Conservation (phyloP, 768 basidiomycete genomes). For the Suillus bovinus region DNA sequence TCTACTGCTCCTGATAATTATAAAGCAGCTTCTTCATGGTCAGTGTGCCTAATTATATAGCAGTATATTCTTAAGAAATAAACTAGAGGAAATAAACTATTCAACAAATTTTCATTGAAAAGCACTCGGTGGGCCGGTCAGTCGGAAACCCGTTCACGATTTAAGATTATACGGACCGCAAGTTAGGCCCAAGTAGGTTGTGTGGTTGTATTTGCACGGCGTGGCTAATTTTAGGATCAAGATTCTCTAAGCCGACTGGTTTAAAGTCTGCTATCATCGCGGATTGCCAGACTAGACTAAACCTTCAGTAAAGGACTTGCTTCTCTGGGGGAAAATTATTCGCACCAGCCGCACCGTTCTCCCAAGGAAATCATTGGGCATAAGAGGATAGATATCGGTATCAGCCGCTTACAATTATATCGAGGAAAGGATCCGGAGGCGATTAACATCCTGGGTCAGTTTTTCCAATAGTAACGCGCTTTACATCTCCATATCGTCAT, state of each 20-base stretch:
- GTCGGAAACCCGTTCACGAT: no score
- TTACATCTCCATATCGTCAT: not conserved
- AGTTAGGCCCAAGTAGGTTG: no score
- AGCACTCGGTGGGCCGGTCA: no score
- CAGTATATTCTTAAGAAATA: not conserved
- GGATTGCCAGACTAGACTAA: not conserved
- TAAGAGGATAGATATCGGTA: not conserved
- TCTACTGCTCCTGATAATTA: not conserved
- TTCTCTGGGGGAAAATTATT: not conserved
- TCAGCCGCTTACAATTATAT: not conserved
- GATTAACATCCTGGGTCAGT: not conserved
- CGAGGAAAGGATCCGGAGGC: not conserved
- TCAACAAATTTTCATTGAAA: no score
- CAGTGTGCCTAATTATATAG: not conserved
- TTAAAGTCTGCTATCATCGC: no score
- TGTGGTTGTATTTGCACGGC: no score
- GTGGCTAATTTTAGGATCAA: no score
- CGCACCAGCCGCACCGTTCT: not conserved
- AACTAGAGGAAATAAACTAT: not conserved
- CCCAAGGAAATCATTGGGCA: not conserved
- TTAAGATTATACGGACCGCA: no score
- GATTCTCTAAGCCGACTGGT: no score
- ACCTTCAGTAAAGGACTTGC: not conserved
- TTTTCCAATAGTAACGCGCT: not conserved
- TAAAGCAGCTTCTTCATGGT: not conserved